Percentiles rank a stretch among this genome's conserved stretches.
These are phyloP conservation scores for Penicillium sp. DNA, from an alignment of 2,329 filamentous ascomycete genomes.

Conservation along the genomic window DNA sequence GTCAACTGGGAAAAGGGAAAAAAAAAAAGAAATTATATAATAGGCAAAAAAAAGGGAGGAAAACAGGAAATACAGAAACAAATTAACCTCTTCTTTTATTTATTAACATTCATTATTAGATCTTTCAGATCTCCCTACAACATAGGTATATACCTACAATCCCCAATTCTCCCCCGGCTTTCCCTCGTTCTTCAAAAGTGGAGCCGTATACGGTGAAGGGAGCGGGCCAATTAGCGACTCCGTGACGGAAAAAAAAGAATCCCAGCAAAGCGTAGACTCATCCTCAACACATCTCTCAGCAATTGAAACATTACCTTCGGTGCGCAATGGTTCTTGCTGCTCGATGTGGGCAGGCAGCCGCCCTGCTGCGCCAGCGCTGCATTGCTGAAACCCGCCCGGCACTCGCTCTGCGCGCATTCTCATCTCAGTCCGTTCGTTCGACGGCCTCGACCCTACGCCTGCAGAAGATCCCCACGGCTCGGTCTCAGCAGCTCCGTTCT, in stretches of 20 bases:
- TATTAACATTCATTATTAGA: neutral
- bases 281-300: conserved; percentile 20
- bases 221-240: conserved; percentile 21
- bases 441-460: conserved; percentile 35
- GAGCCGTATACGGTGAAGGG: conserved; percentile 24
- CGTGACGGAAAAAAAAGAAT: conserved; percentile 26
- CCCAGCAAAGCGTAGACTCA: conserved; percentile 20
- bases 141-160: neutral
- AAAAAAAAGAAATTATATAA: neutral
- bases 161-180: neutral
- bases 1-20: neutral
- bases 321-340: conserved; percentile 47
- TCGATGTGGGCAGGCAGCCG: conserved; percentile 44
- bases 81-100: neutral
- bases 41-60: neutral
- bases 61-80: neutral
- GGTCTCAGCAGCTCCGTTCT: conserved; percentile 43
- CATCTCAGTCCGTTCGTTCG: conserved; percentile 35
- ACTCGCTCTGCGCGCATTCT: conserved; percentile 39
- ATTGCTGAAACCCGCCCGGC: conserved; percentile 37
- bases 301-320: conserved; percentile 24
- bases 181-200: conserved; percentile 11
- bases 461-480: conserved; percentile 36
- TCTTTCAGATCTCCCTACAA: neutral
- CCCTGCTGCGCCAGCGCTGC: conserved; percentile 43